These are phyloP conservation scores for Diplotaxis tenuifolia DNA, from an alignment of 345 rosid species.

Conservation along the genomic window DNA sequence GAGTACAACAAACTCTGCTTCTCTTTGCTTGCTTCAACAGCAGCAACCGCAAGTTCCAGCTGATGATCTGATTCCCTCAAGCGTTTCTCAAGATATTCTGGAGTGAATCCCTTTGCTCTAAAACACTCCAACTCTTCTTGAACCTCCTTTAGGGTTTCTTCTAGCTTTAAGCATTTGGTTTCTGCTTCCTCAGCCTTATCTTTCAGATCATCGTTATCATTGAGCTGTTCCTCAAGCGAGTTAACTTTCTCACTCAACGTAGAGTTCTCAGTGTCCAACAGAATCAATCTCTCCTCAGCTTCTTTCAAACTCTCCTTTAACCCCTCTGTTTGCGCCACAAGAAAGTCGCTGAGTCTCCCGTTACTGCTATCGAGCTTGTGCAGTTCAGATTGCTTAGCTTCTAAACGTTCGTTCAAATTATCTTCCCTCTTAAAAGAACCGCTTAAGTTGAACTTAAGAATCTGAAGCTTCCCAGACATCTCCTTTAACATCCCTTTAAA, in stretches of 20 bases:
- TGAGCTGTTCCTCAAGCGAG: constrained; percentile 52
- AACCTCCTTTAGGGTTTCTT: constrained; percentile 49
- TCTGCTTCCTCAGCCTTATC: constrained; percentile 55
- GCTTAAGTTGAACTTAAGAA: constrained; percentile 64
- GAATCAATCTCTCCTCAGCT: constrained; percentile 53
- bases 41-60: constrained; percentile 75
- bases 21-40: constrained; percentile 84
- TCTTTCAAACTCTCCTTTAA: constrained; percentile 56
- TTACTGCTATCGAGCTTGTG: constrained; percentile 53
- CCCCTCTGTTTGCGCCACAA: constrained; percentile 49
- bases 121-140: constrained; percentile 50
- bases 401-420: constrained; percentile 51
- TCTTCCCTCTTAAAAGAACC: constrained; percentile 57
- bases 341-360: constrained; percentile 42
- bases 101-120: constrained; percentile 43
- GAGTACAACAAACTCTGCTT: constrained; percentile 62
- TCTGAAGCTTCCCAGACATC: constrained; percentile 59
- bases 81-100: constrained; percentile 57
- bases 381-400: constrained; percentile 50
- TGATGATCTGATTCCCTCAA: constrained; percentile 62
- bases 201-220: constrained; percentile 50
- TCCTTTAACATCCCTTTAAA: constrained; percentile 70
- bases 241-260: constrained; percentile 48
- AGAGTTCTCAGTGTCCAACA: constrained; percentile 54
- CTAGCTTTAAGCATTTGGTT: constrained; percentile 44